Base-by-base conservation (phyloP, 176 grass and related monocot species). In the Zoysia pacifica region DNA sequence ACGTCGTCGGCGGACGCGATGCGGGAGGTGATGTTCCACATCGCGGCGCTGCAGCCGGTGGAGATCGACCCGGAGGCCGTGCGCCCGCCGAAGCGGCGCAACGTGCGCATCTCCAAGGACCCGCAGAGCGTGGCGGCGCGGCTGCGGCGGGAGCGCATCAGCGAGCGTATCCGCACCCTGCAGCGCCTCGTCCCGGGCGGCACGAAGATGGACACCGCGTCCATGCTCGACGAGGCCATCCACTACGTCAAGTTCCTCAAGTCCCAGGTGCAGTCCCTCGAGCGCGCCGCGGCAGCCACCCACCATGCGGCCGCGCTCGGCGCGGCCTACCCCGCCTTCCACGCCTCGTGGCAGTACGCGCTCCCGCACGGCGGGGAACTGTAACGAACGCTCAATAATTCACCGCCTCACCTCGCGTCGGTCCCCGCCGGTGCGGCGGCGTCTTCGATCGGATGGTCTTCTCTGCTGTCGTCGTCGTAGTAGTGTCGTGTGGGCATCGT, bases 151-250 rank as follows among this genome's bases (percentile, higher is more conserved):
- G 95, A 94, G 81, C 90, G 88, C 81, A 98, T 98, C 84, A 98
- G 95, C 75, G 95, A 98, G 87, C 90, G 92, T 67, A 98, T 98
- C 80, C 88, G 95, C 67, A 89, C 89, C 45, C 92, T 98, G 81
- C 95, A 98, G 87, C 87, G 81, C 15, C 88, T 98, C 46, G 95
- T 98, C 45, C 95, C 95, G 3, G 95, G 95, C 0, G 95, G 95
- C 67, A 98, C 92, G 60, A 98, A 94, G 90, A 98, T 98, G 95
- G 95, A 98, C 86, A 98, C 95, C 4, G 95, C 95, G 4, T 98
- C 95, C 48, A 98, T 98, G 95, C 86, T 98, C 18, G 95, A 98
- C 75, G 95, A 98, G 88, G 90, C 95, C 62, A 94, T 98, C 84
- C 90, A 94, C 79, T 98, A 98, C 79, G 92, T 98, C 74, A 94